phyloP scores from a whole-genome alignment of 345 rosid genomes.

The Noccaea bulbosa region DNA sequence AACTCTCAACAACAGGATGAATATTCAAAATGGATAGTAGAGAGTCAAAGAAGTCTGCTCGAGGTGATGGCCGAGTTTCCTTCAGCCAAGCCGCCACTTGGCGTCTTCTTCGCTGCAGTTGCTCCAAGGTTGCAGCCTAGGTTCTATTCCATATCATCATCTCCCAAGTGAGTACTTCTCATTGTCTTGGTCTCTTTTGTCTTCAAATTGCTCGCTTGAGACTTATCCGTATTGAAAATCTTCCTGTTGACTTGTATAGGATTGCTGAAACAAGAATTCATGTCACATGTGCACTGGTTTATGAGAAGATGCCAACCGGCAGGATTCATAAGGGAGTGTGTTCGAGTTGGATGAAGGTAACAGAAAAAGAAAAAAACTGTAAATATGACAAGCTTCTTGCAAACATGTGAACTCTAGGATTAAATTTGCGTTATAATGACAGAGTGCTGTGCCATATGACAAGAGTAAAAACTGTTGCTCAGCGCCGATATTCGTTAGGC shows the following conservation, averaged over 20 bases:
- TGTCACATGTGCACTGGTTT: constrained; percentile 94
- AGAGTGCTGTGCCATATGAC: constrained; percentile 77
- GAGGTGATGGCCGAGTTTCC: constrained; percentile 97
- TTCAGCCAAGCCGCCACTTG: constrained; percentile 90
- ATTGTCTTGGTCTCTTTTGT: constrained; percentile 2
- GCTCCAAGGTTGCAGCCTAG: constrained; percentile 95
- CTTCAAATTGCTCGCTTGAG: neutral
- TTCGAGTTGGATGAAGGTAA: constrained; percentile 92
- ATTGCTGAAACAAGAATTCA: constrained; percentile 84
- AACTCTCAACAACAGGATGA: constrained; percentile 64
- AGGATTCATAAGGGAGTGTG: constrained; percentile 92
- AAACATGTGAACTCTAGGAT: neutral
- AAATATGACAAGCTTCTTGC: constrained; percentile 23
- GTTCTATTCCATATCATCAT: constrained; percentile 96
- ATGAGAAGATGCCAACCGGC: constrained; percentile 81
- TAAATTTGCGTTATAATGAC: constrained; percentile 17
- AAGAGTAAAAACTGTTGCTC: constrained; percentile 71
- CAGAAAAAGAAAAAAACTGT: neutral
- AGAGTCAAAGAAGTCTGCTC: constrained; percentile 91
- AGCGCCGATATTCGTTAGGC: constrained; percentile 87
- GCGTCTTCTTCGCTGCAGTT: constrained; percentile 95
- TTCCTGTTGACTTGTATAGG: constrained; percentile 46
- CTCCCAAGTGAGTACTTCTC: constrained; percentile 67
- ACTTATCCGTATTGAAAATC: constrained; percentile 12
- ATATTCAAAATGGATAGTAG: constrained; percentile 85